phyloP scores from a whole-genome alignment of 2,329 filamentous ascomycete genomes.

The Bipolaris bicolor region DNA sequence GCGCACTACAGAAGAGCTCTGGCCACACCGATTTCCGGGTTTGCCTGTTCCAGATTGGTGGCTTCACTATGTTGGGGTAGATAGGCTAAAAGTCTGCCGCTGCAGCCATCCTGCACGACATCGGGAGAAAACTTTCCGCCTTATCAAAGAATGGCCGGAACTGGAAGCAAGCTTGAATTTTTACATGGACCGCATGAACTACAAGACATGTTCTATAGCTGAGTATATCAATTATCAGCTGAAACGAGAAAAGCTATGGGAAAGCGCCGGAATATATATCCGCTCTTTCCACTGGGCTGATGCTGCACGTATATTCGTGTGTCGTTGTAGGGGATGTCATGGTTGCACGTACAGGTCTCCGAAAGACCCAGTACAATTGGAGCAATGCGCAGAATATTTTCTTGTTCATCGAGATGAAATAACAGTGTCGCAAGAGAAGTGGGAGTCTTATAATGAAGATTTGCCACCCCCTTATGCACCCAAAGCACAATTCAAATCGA shows the following conservation, averaged over 20 bases:
- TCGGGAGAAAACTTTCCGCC: no score
- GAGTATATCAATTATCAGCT: not conserved
- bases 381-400: slow-evolving; percentile 26
- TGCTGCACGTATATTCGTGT: slow-evolving; percentile 17
- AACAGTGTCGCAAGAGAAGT: slow-evolving; percentile 18
- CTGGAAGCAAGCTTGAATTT: slow-evolving; percentile 9
- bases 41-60: no score
- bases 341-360: slow-evolving; percentile 6
- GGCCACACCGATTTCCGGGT: no score
- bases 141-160: slow-evolving; percentile 1
- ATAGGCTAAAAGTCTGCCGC: no score
- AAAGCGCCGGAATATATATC: slow-evolving; percentile 4
- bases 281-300: slow-evolving; percentile 24
- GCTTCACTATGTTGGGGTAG: no score
- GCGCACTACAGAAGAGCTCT: no score
- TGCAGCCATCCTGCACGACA: no score
- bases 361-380: slow-evolving; percentile 19
- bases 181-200: slow-evolving; percentile 17
- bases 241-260: slow-evolving; percentile 6
- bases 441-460: slow-evolving; percentile 8
- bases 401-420: not conserved
- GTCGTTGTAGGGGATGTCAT: slow-evolving; percentile 17
- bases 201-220: slow-evolving; percentile 8
- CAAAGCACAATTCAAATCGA: not conserved
- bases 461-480: slow-evolving; percentile 6